Evolutionary conservation across 129 eudicot genomes (phyloP), one percentile per base, ranked within the genome.

Genomic region (Rutidosis leptorrhynchoides): DNA sequence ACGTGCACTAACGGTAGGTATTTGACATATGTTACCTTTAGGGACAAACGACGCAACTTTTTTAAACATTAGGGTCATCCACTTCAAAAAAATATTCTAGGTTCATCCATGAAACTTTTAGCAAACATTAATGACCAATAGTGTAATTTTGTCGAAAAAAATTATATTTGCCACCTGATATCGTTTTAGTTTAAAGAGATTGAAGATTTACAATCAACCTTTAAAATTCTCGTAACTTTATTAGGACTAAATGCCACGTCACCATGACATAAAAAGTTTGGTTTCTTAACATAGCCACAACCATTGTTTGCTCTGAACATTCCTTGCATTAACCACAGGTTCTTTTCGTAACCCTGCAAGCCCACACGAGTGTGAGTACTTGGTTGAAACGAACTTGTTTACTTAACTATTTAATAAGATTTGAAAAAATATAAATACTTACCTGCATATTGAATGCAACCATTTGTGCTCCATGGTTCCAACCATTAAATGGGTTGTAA

Each of bases 321-420:
- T 25, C 97, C 97, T 25, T 90, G 97, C 95, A 90, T 90, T 72
- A 78, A 71, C 95, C 97, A 82, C 1, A 90, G 84, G 1, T 76
- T 70, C 74, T 76, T 76, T 17, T 78, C 92, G 66, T 84, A 84
- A 46, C 96, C 96, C 90, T 84, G 78, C 56, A 70, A 53, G 65
- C 62, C n/a, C n/a, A n/a, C n/a, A n/a, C n/a, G n/a, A n/a, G n/a
- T n/a, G n/a, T n/a, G n/a, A n/a, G n/a, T n/a, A n/a, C n/a, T n/a
- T n/a, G n/a, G 6, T 30, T 30, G 62, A 35, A 72, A 62, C 28
- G 49, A 54, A 29, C 21, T 53, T 6, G 20, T 46, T 30, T 63
- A 43, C 8, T 55, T 6, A 43, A 59, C 19, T 69, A 14, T 15
- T 43, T 24, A 42, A 15, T 7, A 64, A 64, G 51, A n/a, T 21